A percentile compares a stretch with the other conserved stretches of the same genome.
Conservation (phyloP, 345 rosid genomes). For the Noccaea bulbosa region DNA sequence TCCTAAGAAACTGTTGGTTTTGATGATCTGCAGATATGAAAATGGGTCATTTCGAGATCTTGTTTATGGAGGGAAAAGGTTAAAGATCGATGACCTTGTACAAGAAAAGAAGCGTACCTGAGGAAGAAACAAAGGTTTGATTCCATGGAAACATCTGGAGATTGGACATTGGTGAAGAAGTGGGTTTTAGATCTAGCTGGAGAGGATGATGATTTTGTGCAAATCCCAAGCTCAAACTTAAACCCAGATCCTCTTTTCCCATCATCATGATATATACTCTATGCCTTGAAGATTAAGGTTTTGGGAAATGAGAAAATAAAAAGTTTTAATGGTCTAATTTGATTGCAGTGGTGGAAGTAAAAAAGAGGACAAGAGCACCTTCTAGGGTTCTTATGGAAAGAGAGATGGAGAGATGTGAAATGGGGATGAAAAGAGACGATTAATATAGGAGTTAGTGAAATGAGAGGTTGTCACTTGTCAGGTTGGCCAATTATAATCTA, state of each 20-base stretch:
- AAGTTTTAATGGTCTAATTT: not conserved
- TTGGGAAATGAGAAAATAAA: slow-evolving; percentile 13
- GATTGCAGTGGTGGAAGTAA: not conserved
- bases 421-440: slow-evolving; percentile 20
- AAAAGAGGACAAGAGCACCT: slow-evolving; percentile 31
- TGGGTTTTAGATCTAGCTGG: slow-evolving; percentile 60
- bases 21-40: slow-evolving; percentile 31
- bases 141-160: slow-evolving; percentile 67
- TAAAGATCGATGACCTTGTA: not conserved
- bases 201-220: slow-evolving; percentile 46
- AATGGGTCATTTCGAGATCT: slow-evolving; percentile 23
- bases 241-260: slow-evolving; percentile 79
- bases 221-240: slow-evolving; percentile 74
- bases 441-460: slow-evolving; percentile 38
- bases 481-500: slow-evolving; percentile 35
- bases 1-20: slow-evolving; percentile 56
- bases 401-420: slow-evolving; percentile 29
- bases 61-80: not conserved
- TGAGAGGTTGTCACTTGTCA: slow-evolving; percentile 38
- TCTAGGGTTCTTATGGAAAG: slow-evolving; percentile 30
- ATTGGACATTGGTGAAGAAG: slow-evolving; percentile 44
- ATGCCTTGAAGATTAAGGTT: not conserved
- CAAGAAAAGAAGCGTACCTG: slow-evolving; percentile 46
- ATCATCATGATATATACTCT: slow-evolving; percentile 48
- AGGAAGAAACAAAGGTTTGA: slow-evolving; percentile 49